Evolutionary conservation across 169 alveolate genomes (phyloP), one percentile per base, ranked within the genome.

Genomic region (Plasmodium gallinaceum): DNA sequence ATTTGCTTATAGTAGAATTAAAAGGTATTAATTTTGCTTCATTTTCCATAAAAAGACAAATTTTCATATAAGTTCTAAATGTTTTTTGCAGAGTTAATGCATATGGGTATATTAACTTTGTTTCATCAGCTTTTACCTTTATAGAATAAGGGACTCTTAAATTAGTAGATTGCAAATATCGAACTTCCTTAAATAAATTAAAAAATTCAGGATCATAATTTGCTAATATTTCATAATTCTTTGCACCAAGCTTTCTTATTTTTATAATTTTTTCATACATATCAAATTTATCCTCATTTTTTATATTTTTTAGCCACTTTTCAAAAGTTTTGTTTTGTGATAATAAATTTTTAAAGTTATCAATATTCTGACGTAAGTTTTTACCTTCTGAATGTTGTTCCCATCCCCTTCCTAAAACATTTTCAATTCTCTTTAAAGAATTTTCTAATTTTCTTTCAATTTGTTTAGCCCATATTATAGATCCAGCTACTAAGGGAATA

Each of bases 391-490:
- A 93, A 88, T 97, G 98, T 66, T 96, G 96, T 71, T 97, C 98
- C 99, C 99, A 97, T 51, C 96, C 95, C 68, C 97, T 94, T 16
- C 99, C 99, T 48, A 98, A 92, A 8, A 98, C 98, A 88, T 95
- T 95, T 69, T 96, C 97, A 14, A 96, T 96, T 90, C 97, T 93
- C 20, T 93, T 88, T 88, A 95, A 89, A 54, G 97, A 97, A 45
- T 92, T 94, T 51, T 94, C 91, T 37, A 97, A 96, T 70, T 95
- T 94, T 24, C 96, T 93, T 88, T 96, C 96, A 58, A 98, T 94
- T 91, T 97, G 97, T 65, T 94, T 96, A 45, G 96, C 96, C 99
- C 99, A 98, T 1, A 98, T 96, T 20, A 98, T 95, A 86, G 96
- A 93, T 26, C 99, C 99, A 68, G 99, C 96, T 14, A 97, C 95